Evolutionary conservation across 2,329 filamentous ascomycete species (phyloP), one percentile per base, ranked within the genome.

Genomic region (Cercospora sp.): DNA sequence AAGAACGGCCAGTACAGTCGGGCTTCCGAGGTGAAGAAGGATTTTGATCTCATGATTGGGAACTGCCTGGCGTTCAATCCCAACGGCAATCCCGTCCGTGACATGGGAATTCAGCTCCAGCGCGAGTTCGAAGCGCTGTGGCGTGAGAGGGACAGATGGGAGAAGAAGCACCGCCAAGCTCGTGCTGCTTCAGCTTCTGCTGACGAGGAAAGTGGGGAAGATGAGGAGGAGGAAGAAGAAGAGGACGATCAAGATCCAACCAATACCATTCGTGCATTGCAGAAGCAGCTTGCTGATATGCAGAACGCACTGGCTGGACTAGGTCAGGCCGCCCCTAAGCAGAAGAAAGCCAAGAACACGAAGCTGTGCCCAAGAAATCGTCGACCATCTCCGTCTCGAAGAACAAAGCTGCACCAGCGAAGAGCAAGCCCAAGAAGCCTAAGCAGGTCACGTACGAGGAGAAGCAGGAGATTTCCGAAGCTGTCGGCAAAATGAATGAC

Each of bases 11-110:
- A 93, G 66, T 98, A 98, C 76, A 86, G 88, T 72, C 92, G 86
- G 66, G 86, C 92, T 0, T 93, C 93, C 79, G 94, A 97, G 57
- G 93, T 98, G 74, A 91, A 97, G 76, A 86, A 86, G 67, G 94
- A 97, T 75, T 87, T 97, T 65, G 87, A 89, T 60, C 86, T 93
- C 66, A 94, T 98, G 73, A 90, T 97, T 76, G 85, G 88, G 73
- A 99, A 99, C 79, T 97, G 94, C 79, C 93, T 89, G 83, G 90
- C 90, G 71, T 99, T 98, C 86, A 99, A 99, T 74, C 88, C 89
- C n/a, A 83, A 86, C 0, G 89, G 88, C 8, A 93, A 96, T 70
- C 85, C 89, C 0, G 91, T 96, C 16, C 89, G 92, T 67, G 79
- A 85, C 32, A 85, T 90, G 72, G 94, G 92, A 12, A 88, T 91